Evolutionary conservation across 2,329 filamentous ascomycete species (phyloP).

Genomic region (Colletotrichum lini): DNA sequence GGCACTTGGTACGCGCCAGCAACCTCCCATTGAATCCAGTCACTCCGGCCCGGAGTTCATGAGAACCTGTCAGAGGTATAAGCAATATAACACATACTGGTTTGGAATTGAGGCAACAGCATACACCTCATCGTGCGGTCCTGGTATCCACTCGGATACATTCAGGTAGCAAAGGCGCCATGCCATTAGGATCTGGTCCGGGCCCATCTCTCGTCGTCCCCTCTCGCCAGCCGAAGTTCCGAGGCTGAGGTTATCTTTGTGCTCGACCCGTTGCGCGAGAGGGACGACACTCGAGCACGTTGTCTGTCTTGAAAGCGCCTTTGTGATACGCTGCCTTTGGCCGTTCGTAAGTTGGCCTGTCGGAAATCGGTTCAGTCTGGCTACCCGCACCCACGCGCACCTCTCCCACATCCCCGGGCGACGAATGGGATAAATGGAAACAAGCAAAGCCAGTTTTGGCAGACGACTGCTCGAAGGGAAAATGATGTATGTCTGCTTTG

Average conservation of each 20-base stretch:
- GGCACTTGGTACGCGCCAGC: not conserved
- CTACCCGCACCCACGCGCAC: too few relatives aligned
- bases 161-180: not conserved
- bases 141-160: not conserved
- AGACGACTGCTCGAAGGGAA: not conserved
- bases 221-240: not conserved
- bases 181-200: not conserved
- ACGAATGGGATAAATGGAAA: not conserved
- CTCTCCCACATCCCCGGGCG: not conserved
- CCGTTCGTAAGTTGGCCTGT: not conserved
- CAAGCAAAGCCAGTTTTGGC: not conserved
- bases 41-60: not conserved
- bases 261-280: not conserved
- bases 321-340: not conserved
- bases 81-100: not conserved
- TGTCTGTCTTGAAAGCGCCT: not conserved
- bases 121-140: not conserved
- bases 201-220: not conserved
- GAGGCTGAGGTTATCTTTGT: constrained; percentile 22
- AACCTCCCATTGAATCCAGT: too few relatives aligned
- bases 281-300: not conserved
- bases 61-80: not conserved
- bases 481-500: constrained; percentile 10
- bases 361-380: not conserved
- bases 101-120: not conserved